A percentile compares a stretch with the other conserved stretches of the same genome.
phyloP scores from a whole-genome alignment of 1,284 basidiomycete genomes.

The Boletus calvinii region DNA sequence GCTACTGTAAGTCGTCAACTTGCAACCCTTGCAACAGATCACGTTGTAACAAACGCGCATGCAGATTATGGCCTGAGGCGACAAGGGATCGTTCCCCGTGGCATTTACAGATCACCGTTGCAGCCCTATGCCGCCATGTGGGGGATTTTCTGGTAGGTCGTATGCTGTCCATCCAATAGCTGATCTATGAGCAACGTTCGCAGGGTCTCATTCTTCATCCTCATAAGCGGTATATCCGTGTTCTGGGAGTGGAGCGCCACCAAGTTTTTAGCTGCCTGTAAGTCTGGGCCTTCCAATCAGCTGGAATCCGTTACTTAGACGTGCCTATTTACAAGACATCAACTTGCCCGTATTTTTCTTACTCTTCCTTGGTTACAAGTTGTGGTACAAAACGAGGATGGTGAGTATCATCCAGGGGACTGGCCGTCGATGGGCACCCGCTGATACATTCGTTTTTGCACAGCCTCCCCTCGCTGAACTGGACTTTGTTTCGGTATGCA shows the following conservation, averaged over 20 bases:
- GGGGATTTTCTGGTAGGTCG: constrained; percentile 30
- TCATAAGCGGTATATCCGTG: constrained; percentile 41
- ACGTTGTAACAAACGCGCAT: constrained; percentile 25
- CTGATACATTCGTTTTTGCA: background rate
- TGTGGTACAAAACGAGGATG: constrained; percentile 51
- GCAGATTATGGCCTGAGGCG: constrained; percentile 52
- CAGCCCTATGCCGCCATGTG: constrained; percentile 33
- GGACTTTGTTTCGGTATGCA: constrained; percentile 18
- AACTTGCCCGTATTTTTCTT: constrained; percentile 25
- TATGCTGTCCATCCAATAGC: background rate
- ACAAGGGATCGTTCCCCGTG: constrained; percentile 50
- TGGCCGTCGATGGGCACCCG: background rate
- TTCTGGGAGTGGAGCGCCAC: constrained; percentile 45
- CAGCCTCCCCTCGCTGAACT: constrained; percentile 16
- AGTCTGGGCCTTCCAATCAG: constrained; percentile 24
- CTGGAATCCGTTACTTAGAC: constrained; percentile 1
- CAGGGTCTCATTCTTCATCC: constrained; percentile 39
- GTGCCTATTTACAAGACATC: constrained; percentile 18
- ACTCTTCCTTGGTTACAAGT: constrained; percentile 41
- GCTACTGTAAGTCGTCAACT: constrained; percentile 40
- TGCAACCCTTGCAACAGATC: background rate
- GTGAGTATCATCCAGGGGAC: constrained; percentile 13
- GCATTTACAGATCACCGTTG: constrained; percentile 27
- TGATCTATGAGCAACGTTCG: constrained; percentile 20
- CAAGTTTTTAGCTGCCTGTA: constrained; percentile 42